These are phyloP conservation scores for Heterobasidion irregulare DNA, from an alignment of 1,284 basidiomycete genomes.

Conservation along the genomic window DNA sequence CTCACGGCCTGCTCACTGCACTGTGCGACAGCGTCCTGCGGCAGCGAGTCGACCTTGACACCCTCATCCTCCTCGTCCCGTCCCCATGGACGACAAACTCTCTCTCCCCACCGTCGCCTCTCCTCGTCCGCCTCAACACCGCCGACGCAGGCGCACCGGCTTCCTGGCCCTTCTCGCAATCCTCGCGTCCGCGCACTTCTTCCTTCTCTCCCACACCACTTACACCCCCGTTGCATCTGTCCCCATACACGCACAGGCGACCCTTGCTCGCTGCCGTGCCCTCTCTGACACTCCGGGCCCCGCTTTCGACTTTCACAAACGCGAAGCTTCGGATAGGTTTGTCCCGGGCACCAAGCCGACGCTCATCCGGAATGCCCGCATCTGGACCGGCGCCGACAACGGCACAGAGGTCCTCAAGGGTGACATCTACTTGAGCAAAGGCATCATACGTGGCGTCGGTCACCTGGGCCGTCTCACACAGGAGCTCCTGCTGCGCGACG, in stretches of 20 bases:
- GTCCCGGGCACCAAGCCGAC: constrained; percentile 51
- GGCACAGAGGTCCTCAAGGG: constrained; percentile 42
- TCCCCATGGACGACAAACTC: neutral
- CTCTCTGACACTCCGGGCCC: constrained; percentile 31
- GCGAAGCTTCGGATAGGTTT: constrained; percentile 59
- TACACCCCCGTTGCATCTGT: constrained; percentile 5
- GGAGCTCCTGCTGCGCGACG: constrained; percentile 13
- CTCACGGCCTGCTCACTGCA: too few relatives aligned
- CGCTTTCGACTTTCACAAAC: constrained; percentile 35
- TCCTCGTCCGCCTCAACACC: neutral
- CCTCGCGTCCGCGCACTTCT: constrained; percentile 6
- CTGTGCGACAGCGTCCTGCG: too few relatives aligned
- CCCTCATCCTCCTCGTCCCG: constrained; percentile 1
- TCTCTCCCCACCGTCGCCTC: neutral
- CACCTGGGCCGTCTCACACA: constrained; percentile 21
- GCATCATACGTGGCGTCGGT: constrained; percentile 45
- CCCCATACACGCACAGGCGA: constrained; percentile 19
- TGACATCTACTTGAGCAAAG: constrained; percentile 46
- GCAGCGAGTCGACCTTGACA: neutral
- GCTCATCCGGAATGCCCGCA: constrained; percentile 52
- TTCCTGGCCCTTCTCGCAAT: constrained; percentile 2
- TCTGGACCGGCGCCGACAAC: constrained; percentile 56
- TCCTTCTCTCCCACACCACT: constrained; percentile 1
- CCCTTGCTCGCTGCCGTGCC: constrained; percentile 29
- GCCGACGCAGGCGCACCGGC: constrained; percentile 2